phyloP scores from a whole-genome alignment of 176 grass and related monocot genomes.

The Miscanthus lutarioriparius region DNA sequence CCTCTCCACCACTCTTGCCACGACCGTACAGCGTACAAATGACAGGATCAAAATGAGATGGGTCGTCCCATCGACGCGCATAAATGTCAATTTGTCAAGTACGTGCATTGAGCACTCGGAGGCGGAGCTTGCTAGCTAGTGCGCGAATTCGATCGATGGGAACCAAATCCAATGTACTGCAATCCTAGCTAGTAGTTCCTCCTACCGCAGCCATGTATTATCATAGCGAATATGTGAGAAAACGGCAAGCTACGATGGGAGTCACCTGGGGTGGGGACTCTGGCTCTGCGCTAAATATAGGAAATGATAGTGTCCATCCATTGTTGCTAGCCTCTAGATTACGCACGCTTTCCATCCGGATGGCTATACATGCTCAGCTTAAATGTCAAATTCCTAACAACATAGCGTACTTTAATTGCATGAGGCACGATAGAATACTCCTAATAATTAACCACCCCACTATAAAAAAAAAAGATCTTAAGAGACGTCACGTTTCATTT shows the following conservation, averaged over 20 bases:
- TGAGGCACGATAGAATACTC: too few relatives aligned
- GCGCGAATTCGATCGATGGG: neutral
- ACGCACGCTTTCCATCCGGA: neutral
- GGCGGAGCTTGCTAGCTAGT: neutral
- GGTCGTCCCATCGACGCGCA: neutral
- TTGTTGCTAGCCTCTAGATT: neutral
- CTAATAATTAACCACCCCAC: too few relatives aligned
- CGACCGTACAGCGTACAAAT: neutral
- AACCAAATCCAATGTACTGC: neutral
- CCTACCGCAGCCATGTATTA: neutral
- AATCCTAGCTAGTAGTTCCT: neutral
- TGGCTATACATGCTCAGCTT: neutral
- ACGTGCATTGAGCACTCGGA: neutral
- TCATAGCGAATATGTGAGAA: slow-evolving; percentile 7
- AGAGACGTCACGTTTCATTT: too few relatives aligned
- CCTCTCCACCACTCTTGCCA: neutral
- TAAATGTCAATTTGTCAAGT: neutral
- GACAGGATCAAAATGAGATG: neutral
- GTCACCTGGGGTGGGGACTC: neutral
- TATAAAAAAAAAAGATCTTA: too few relatives aligned
- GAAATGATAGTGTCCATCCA: neutral
- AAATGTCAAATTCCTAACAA: neutral
- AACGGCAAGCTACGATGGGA: neutral
- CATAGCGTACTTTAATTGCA: neutral
- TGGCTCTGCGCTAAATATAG: neutral